Evolutionary conservation across 352 stramenopile genomes (phyloP), one percentile per base, ranked within the genome.

Genomic region (Thalassiosira exigua): DNA sequence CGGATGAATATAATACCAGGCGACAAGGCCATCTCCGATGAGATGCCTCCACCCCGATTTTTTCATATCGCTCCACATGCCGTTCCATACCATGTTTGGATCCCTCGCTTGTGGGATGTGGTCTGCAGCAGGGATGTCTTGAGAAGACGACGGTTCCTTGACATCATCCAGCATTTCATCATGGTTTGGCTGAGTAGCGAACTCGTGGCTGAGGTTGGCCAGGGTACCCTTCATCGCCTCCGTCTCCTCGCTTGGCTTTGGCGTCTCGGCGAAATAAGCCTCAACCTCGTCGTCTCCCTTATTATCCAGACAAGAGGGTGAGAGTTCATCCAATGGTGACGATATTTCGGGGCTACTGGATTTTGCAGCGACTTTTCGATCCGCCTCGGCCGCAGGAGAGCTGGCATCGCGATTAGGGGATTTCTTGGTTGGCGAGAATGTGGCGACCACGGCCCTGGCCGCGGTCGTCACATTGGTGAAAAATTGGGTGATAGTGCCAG

Each of bases 21-120:
- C 39, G 12, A 69, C 44, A 17, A 70, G 39, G 19, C 30, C 32
- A 29, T 53, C 39, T 3, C 68, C 68, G 12, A 19, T 1, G 7
- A 0, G 26, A 52, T 58, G 30, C 24, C 17, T 51, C 68, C 68
- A 77, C 17, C 68, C 68, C 4, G 32, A 27, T 44, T 44, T 26
- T 53, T 24, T 69, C 68, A 77, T 77, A 50, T 69, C 30, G 1
- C 29, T 52, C 48, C 57, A 69, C 0, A 77, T 33, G 4, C 44
- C 44, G 26, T 5, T 60, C 68, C 68, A 77, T 12, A 27, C 22
- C 53, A 74, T 62, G 60, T 62, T 52, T 39, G 62, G 50, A 27
- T 30, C 27, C 14, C 39, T 50, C 21, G 44, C 60, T 59, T 70
- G 36, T 29, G 60, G 60, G 14, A 44, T 5, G 36, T 44, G 14